These are phyloP conservation scores for Heritiera littoralis DNA, from an alignment of 345 rosid species.

Conservation along the genomic window DNA sequence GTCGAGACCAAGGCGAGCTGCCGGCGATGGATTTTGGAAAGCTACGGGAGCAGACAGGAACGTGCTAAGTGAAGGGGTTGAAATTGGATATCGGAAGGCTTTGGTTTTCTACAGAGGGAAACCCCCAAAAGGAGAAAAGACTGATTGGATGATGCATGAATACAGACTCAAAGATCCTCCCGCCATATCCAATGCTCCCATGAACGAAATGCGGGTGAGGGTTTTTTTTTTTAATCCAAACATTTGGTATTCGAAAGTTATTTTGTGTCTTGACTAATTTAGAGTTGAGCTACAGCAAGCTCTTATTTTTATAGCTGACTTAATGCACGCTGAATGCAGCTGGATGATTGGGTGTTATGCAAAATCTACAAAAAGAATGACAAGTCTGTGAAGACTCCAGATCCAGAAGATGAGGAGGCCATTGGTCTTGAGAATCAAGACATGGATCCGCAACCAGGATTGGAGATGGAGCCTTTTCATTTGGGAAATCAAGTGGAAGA, in stretches of 20 bases:
- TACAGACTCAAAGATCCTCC: constrained; percentile 5
- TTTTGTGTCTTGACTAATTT: no score
- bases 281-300: no score
- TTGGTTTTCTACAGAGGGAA: not conserved
- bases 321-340: not conserved
- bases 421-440: no score
- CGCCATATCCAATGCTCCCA: no score
- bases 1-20: not conserved
- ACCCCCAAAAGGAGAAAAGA: not conserved
- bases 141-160: constrained; percentile 15
- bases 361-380: not conserved
- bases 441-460: no score
- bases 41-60: not conserved
- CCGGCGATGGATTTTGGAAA: constrained; percentile 14
- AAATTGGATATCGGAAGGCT: not conserved
- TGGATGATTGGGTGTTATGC: constrained; percentile 10
- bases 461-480: no score
- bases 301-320: no score
- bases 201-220: no score
- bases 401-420: no score
- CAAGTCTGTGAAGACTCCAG: not conserved
- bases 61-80: not conserved
- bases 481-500: no score
- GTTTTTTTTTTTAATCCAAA: no score
- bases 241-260: no score